Evolutionary conservation across 1,284 basidiomycete species (phyloP).

Genomic region (Trichosporon sp.): DNA sequence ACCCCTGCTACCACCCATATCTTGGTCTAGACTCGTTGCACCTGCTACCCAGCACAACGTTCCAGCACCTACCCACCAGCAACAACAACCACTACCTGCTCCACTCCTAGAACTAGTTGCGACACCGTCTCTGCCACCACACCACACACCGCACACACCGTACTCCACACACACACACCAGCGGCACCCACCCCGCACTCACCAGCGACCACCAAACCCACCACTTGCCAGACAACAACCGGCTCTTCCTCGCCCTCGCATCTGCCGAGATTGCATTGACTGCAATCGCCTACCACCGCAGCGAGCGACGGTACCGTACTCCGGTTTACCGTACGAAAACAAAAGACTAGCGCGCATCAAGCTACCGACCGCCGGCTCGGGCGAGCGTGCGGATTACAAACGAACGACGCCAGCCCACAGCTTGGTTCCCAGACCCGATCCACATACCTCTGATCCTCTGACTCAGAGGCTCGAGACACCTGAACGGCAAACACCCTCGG

Average conservation of each 20-base stretch:
- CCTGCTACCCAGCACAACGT: neutral
- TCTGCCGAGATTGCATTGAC: neutral
- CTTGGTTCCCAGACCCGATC: neutral
- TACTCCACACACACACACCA: conserved; percentile 2
- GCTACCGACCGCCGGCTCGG: neutral
- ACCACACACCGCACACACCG: neutral
- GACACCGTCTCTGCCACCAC: neutral
- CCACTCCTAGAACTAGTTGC: neutral
- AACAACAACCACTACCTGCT: neutral
- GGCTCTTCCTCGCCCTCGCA: neutral
- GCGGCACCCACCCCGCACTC: neutral
- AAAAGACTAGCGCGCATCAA: neutral
- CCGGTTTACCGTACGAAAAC: neutral
- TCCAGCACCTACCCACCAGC: neutral
- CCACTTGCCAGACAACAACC: neutral
- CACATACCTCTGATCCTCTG: neutral
- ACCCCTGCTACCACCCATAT: neutral
- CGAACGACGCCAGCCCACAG: neutral
- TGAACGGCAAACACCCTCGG: neutral
- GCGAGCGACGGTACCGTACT: neutral
- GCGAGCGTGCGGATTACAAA: neutral
- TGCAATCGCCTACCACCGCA: neutral
- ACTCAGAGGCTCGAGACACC: neutral
- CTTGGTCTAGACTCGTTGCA: neutral
- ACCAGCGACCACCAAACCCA: neutral